Conservation (phyloP, 2,329 filamentous ascomycete genomes). For the Fusarium fracticaudum region DNA sequence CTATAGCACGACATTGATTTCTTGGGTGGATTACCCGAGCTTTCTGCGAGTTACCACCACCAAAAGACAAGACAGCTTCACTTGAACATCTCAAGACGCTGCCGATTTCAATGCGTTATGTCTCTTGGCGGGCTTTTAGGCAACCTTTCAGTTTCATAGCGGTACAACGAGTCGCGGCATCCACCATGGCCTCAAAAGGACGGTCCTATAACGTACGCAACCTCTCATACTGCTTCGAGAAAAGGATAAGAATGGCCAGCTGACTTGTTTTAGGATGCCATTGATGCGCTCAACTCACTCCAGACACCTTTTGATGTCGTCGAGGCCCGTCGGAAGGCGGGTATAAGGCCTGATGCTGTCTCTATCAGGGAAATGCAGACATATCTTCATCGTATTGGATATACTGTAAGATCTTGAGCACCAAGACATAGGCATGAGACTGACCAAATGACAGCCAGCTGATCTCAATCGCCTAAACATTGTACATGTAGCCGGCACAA, state of each 20-base stretch:
- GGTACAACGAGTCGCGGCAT: slow-evolving; percentile 17
- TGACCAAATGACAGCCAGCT: slow-evolving; percentile 42
- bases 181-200: slow-evolving; percentile 43
- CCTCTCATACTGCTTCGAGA: background rate
- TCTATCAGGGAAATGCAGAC: slow-evolving; percentile 81
- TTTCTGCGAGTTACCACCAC: slow-evolving; percentile 35
- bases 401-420: slow-evolving; percentile 60
- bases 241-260: background rate
- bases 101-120: slow-evolving; percentile 47
- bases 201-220: slow-evolving; percentile 49
- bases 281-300: slow-evolving; percentile 85
- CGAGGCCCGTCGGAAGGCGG: slow-evolving; percentile 79
- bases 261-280: slow-evolving; percentile 72
- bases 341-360: slow-evolving; percentile 73
- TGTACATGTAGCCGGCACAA: slow-evolving; percentile 78
- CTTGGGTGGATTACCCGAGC: slow-evolving; percentile 40
- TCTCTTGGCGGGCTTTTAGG: slow-evolving; percentile 39
- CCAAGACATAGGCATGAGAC: background rate
- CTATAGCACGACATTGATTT: background rate
- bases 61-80: slow-evolving; percentile 7
- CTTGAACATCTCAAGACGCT: background rate
- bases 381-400: slow-evolving; percentile 81
- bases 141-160: slow-evolving; percentile 35
- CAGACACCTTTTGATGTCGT: slow-evolving; percentile 88
- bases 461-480: slow-evolving; percentile 71